Base-by-base conservation (phyloP, 2,329 filamentous ascomycete genomes). In the Phaeosphaeria sp. region DNA sequence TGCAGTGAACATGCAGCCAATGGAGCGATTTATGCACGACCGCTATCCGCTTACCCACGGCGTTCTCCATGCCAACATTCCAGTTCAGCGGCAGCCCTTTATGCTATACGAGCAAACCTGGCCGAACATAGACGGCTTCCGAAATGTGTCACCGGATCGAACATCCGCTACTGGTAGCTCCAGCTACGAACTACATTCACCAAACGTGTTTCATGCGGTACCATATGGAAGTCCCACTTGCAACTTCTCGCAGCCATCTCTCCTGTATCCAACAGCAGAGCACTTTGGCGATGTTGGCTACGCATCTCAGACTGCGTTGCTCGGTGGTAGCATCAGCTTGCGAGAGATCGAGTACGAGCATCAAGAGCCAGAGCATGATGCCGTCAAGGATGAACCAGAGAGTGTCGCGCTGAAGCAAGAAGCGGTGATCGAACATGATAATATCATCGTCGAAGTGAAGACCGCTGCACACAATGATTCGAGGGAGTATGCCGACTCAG, bases 1-100 rank as follows among this genome's bases (percentile, higher is more conserved):
- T 11, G 60, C 60, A 50, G 63, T 72, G 41, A 71, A 57, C 52
- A 66, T 70, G 63, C 66, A 64, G 46, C 63, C 63, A 27, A 71
- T 77, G 69, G 71, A 76, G 49, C 75, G 76, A 22, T 78, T 72
- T 54, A 66, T 78, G 55, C 54, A 61, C 41, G 74, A 76, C 39
- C 57, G 60, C 18, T 66, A 66, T 27, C 71, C 73, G 7, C 65
- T 74, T 21, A 52, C 66, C 20, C 49, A 56, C 3, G 67, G 67
- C 9, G 55, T 74, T n/a, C 65, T 76, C 20, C 65, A 73, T 43
- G 68, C 69, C 23, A 72, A 73, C 20, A 59, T 69, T 23, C 64
- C 65, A 4, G 47, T 65, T 9, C 57, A 68, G 11, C 56, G 44
- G 15, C 72, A 63, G 23, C 55, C 57, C 30, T 53, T 63, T 5